Conservation (phyloP, 441 rosid species). For the Populus trichocarpa region DNA sequence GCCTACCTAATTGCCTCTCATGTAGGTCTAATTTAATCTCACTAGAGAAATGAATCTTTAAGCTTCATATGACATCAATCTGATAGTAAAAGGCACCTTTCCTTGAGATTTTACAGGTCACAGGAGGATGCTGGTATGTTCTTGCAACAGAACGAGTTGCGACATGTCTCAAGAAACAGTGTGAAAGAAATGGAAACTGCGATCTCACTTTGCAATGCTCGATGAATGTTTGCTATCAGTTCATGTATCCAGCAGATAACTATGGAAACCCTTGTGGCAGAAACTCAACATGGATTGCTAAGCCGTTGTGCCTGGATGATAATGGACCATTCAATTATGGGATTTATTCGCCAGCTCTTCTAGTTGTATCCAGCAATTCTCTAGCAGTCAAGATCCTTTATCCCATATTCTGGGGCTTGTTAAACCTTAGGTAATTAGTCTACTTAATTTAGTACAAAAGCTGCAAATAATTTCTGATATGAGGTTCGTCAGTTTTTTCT, state of each 20-base stretch:
- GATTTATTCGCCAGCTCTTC: slow-evolving; percentile 53
- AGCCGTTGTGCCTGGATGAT: slow-evolving; percentile 52
- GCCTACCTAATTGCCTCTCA: slow-evolving; percentile 77
- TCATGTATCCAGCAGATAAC: slow-evolving; percentile 29
- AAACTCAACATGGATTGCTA: slow-evolving; percentile 27
- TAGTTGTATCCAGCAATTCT: slow-evolving; percentile 61
- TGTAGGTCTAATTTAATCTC: slow-evolving; percentile 29
- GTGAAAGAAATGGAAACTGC: slow-evolving; percentile 38
- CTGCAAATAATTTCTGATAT: not conserved
- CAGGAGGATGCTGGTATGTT: slow-evolving; percentile 87
- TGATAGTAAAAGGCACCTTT: not conserved
- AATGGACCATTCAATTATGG: slow-evolving; percentile 58
- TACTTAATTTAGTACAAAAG: not conserved
- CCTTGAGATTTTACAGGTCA: slow-evolving; percentile 34
- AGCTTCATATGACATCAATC: not conserved
- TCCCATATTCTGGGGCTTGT: slow-evolving; percentile 79
- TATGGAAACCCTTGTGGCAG: slow-evolving; percentile 37
- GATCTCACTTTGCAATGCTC: slow-evolving; percentile 43
- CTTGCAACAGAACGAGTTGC: slow-evolving; percentile 63
- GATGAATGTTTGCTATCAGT: slow-evolving; percentile 38
- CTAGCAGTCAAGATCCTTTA: slow-evolving; percentile 55
- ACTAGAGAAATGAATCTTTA: not conserved
- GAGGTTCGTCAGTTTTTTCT: not conserved
- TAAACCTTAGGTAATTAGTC: slow-evolving; percentile 50
- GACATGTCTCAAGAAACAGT: slow-evolving; percentile 52